Conservation (phyloP, 305 asterid species). For the Plantago coronopus region DNA sequence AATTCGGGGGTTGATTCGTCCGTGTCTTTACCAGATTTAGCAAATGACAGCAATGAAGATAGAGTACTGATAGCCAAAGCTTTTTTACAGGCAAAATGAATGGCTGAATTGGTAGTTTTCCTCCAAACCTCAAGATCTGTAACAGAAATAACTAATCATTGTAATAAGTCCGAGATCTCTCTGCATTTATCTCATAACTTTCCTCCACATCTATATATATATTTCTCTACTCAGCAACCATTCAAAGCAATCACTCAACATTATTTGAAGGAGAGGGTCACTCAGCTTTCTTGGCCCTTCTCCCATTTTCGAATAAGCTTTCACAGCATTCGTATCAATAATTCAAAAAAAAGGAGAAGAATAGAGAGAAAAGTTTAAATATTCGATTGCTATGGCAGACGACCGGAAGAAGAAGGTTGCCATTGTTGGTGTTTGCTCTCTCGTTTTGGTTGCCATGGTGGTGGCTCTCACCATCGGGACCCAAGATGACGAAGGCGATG, state of each 20-base stretch:
- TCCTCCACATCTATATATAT: neutral
- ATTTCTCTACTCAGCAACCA: neutral
- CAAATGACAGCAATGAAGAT: too few species aligned
- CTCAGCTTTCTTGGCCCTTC: constrained; percentile 35
- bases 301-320: constrained; percentile 23
- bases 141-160: constrained; percentile 35
- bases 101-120: constrained; percentile 25
- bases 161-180: constrained; percentile 10
- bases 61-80: neutral
- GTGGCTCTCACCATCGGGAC: constrained; percentile 37
- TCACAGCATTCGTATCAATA: neutral
- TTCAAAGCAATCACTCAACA: neutral
- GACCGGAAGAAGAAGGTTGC: constrained; percentile 37
- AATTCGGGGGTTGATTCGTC: too few species aligned
- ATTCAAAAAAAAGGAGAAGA: neutral
- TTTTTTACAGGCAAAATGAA: constrained; percentile 16
- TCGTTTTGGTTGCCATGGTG: constrained; percentile 58
- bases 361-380: neutral
- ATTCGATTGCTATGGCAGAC: constrained; percentile 25
- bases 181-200: constrained; percentile 14
- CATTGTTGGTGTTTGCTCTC: constrained; percentile 39
- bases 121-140: constrained; percentile 38
- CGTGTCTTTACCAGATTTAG: too few species aligned
- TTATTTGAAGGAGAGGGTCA: constrained; percentile 41
- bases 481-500: neutral